Evolutionary conservation across 2,329 filamentous ascomycete genomes (phyloP).

Genomic region (Xylariomycetidae sp.): DNA sequence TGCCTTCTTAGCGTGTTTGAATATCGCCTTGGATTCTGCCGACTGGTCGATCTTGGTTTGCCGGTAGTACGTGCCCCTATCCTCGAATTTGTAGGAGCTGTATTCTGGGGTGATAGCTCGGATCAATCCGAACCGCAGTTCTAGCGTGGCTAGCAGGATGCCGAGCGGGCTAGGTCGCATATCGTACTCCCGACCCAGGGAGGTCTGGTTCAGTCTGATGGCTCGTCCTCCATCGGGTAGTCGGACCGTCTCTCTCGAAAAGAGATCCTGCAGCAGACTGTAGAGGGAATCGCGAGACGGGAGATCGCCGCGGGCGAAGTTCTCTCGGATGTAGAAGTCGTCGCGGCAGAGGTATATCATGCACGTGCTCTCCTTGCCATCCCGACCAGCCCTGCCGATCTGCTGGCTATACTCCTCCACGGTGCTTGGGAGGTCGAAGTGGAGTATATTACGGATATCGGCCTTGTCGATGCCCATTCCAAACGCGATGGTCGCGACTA

Average conservation of each 20-base stretch:
- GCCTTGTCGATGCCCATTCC: constrained; percentile 57
- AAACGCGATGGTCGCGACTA: constrained; percentile 54
- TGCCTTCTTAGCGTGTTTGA: constrained; percentile 33
- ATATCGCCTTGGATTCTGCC: constrained; percentile 39
- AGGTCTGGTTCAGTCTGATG: constrained; percentile 41
- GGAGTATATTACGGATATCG: constrained; percentile 50
- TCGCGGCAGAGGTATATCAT: constrained; percentile 53
- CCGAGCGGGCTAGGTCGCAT: constrained; percentile 45
- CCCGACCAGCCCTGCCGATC: constrained; percentile 50
- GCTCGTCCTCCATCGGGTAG: constrained; percentile 33
- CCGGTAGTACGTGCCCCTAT: constrained; percentile 26
- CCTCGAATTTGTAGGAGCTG: constrained; percentile 47
- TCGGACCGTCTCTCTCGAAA: constrained; percentile 29
- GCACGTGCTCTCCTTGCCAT: constrained; percentile 49
- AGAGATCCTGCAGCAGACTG: constrained; percentile 46
- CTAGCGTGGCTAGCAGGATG: constrained; percentile 56
- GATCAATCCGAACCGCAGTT: constrained; percentile 52
- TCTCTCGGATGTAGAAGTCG: constrained; percentile 54
- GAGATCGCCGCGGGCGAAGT: constrained; percentile 55
- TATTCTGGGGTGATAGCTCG: constrained; percentile 55
- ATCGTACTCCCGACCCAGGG: constrained; percentile 46
- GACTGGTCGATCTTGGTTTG: constrained; percentile 33
- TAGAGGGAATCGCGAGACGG: constrained; percentile 47
- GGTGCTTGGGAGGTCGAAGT: constrained; percentile 46
- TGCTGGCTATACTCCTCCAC: constrained; percentile 56